These are phyloP conservation scores for Paracoccidioides lutzii DNA, from an alignment of 2,329 filamentous ascomycete species.

Conservation along the genomic window DNA sequence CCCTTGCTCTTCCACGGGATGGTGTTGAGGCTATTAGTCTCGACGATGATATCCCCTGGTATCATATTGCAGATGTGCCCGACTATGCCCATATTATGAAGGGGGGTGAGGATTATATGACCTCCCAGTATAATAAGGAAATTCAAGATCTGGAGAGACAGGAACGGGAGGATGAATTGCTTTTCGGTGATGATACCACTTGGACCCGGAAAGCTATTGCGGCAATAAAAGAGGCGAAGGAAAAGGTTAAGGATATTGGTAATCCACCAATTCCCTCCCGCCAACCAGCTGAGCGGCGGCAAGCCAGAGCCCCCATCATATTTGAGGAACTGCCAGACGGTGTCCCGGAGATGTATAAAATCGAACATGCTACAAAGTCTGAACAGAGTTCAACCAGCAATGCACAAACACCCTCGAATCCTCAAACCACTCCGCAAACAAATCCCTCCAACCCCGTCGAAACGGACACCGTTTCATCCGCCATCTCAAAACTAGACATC, in stretches of 20 bases:
- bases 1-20: constrained; percentile 75
- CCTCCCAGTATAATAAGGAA: constrained; percentile 64
- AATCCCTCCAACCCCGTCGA: constrained; percentile 4
- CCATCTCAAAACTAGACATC: constrained; percentile 9
- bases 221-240: constrained; percentile 60
- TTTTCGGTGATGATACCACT: constrained; percentile 86
- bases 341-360: constrained; percentile 39
- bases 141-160: constrained; percentile 61
- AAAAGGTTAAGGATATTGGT: constrained; percentile 56
- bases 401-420: constrained; percentile 10
- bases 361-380: constrained; percentile 36
- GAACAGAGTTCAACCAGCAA: constrained; percentile 27
- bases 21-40: constrained; percentile 42
- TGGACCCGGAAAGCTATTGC: constrained; percentile 79
- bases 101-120: constrained; percentile 79
- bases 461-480: constrained; percentile 4
- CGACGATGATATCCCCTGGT: constrained; percentile 79
- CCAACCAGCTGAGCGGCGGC: constrained; percentile 38
- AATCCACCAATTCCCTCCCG: constrained; percentile 45
- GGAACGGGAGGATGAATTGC: constrained; percentile 75
- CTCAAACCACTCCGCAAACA: not conserved
- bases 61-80: constrained; percentile 81
- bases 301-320: constrained; percentile 37
- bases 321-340: constrained; percentile 36
- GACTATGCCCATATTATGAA: constrained; percentile 96